Base-by-base conservation (phyloP, 768 basidiomycete species). In the Rhizopogon vesiculosus region DNA sequence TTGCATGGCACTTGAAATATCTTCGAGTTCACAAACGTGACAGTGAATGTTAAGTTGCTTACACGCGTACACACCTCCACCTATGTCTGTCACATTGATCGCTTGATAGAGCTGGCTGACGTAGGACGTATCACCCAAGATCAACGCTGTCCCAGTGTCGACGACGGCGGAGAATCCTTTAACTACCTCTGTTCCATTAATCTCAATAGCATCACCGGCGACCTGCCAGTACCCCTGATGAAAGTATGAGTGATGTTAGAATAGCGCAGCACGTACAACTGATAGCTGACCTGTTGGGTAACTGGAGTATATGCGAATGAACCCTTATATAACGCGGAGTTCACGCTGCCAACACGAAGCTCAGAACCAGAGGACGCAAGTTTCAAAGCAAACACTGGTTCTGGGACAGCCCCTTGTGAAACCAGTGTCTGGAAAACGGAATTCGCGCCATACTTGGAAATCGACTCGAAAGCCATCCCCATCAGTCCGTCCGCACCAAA, bases 141-240 rank as follows among this genome's bases (percentile, higher is more conserved):
- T 68, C 29, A 71, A 51, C 3, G 73, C 66, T 4, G 75, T 75
- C 51, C 80, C 85, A 56, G 78, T 84, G 68, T 86, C 84, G 54
- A 86, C 73, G 18, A 70, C 51, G 2, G 61, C 63, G 6, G 62
- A 7, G n/a, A 60, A 48, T 13, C 35, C 31, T 13, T 15, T 42
- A 33, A 44, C 33, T n/a, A 60, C 53, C 1, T 53, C 38, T 18
- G 58, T 25, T 1, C 61, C 66, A 54, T 75, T 68, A 29, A 59
- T 64, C 59, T 56, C 55, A 16, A 64, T 45, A 41, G 55, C 52
- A 53, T 62, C 60, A 31, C 49, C 40, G 1, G 41, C 28, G 8
- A 68, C 58, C 41, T 61, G 51, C 71, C 70, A 63, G 53, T 51
- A 60, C 50, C 62, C 60, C 70, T 65, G 42, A 16, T 42, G 31